These are phyloP conservation scores for Pyrenula aspistea DNA, from an alignment of 495 filamentous ascomycete genomes.

Conservation along the genomic window DNA sequence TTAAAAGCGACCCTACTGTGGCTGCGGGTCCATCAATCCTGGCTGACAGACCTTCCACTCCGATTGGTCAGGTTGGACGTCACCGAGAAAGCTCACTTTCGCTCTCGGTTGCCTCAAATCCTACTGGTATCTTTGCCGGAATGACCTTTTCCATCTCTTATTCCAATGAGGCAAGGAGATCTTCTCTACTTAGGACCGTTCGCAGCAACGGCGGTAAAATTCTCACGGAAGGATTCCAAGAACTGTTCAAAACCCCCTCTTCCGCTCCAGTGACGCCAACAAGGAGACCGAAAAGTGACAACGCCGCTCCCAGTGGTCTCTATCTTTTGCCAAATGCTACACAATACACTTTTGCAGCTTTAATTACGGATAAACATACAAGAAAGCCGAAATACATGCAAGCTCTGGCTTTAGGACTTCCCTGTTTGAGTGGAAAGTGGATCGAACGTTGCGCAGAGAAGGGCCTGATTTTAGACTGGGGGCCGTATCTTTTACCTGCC, in stretches of 20 bases:
- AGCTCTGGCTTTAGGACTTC: conserved; percentile 79
- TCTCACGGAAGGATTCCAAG: conserved; percentile 67
- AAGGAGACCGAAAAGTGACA: conserved; percentile 10
- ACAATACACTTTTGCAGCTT: conserved; percentile 60
- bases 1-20: conserved; percentile 9
- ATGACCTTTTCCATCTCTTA: conserved; percentile 79
- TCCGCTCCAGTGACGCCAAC: conserved; percentile 20
- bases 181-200: conserved; percentile 37
- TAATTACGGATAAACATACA: conserved; percentile 79
- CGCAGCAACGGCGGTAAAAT: conserved; percentile 57
- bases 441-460: conserved; percentile 57
- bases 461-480: conserved; percentile 55
- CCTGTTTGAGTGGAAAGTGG: conserved; percentile 74
- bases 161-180: conserved; percentile 39
- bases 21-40: conserved; percentile 24
- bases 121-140: conserved; percentile 45
- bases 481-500: conserved; percentile 72
- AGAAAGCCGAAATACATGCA: conserved; percentile 93
- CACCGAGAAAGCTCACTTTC: conserved; percentile 17
- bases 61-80: conserved; percentile 27
- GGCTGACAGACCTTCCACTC: conserved; percentile 26
- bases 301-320: conserved; percentile 20
- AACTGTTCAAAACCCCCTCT: conserved; percentile 55
- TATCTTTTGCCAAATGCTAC: conserved; percentile 34
- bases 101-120: background rate